phyloP scores from a whole-genome alignment of 306 rosid species.

The Canavalia ensiformis region DNA sequence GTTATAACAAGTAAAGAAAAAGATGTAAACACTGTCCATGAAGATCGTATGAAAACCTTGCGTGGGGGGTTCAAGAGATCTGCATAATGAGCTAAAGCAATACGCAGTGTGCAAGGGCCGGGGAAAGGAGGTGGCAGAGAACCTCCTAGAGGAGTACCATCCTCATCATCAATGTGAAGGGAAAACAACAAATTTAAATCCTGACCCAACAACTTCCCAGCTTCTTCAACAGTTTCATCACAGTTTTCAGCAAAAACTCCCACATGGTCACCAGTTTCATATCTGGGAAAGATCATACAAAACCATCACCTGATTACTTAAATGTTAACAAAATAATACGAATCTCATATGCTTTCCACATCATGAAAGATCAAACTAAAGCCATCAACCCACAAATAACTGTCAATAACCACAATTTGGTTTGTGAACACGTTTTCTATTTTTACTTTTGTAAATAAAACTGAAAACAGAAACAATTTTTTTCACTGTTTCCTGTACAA shows the following conservation, averaged over 20 bases:
- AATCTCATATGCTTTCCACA: no score
- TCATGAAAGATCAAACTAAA: no score
- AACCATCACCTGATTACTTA: conserved; percentile 31
- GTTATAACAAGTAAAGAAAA: conserved; percentile 4
- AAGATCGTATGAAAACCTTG: conserved; percentile 59
- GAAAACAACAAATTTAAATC: conserved; percentile 71
- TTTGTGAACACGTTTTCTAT: no score
- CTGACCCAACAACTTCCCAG: conserved; percentile 69
- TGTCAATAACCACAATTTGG: not conserved
- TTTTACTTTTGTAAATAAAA: no score
- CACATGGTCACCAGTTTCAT: conserved; percentile 89
- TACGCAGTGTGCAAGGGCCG: conserved; percentile 71
- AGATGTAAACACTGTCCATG: not conserved
- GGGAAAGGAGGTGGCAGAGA: conserved; percentile 83
- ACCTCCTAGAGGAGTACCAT: conserved; percentile 73
- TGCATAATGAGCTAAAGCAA: conserved; percentile 72
- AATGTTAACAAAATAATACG: not conserved
- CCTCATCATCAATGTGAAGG: conserved; percentile 70
- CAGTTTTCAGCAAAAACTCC: conserved; percentile 75
- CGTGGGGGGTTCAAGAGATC: conserved; percentile 82
- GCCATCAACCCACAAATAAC: no score
- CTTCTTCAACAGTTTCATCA: conserved; percentile 58
- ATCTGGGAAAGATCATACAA: conserved; percentile 56
- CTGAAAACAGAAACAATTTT: no score
- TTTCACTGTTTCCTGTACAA: no score